Evolutionary conservation across 768 basidiomycete species (phyloP).

Genomic region (Mycena epipterygia): DNA sequence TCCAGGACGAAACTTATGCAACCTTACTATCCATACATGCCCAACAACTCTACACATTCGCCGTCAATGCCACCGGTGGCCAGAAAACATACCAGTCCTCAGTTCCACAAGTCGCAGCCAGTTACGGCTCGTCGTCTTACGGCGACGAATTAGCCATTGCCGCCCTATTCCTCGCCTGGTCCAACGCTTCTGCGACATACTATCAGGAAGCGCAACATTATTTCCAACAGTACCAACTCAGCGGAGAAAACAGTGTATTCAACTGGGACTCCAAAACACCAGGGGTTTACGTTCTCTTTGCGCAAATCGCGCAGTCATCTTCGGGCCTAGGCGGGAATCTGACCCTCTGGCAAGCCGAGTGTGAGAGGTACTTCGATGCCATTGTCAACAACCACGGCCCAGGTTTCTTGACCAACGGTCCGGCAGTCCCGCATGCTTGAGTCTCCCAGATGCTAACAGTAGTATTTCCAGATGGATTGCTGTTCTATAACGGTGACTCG

Average conservation of each 20-base stretch:
- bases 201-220: conserved; percentile 75
- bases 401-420: conserved; percentile 74
- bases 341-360: conserved; percentile 74
- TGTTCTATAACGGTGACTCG: conserved; percentile 89
- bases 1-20: conserved; percentile 83
- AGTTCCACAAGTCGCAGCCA: conserved; percentile 71
- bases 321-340: conserved; percentile 68
- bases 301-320: conserved; percentile 76
- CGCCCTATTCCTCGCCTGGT: conserved; percentile 81
- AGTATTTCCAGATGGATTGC: conserved; percentile 72
- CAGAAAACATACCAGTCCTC: conserved; percentile 77
- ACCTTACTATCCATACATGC: conserved; percentile 84
- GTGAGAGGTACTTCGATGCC: conserved; percentile 82
- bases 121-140: conserved; percentile 81
- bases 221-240: conserved; percentile 70
- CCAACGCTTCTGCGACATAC: conserved; percentile 70
- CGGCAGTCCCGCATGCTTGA: neutral
- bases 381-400: conserved; percentile 71
- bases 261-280: conserved; percentile 93
- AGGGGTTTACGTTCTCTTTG: conserved; percentile 80
- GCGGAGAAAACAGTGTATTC: conserved; percentile 69
- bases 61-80: conserved; percentile 74
- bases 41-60: conserved; percentile 79
- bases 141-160: conserved; percentile 83
- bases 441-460: neutral